These are phyloP conservation scores for Phytophthora sojae DNA, from an alignment of 352 stramenopile genomes.

Conservation along the genomic window DNA sequence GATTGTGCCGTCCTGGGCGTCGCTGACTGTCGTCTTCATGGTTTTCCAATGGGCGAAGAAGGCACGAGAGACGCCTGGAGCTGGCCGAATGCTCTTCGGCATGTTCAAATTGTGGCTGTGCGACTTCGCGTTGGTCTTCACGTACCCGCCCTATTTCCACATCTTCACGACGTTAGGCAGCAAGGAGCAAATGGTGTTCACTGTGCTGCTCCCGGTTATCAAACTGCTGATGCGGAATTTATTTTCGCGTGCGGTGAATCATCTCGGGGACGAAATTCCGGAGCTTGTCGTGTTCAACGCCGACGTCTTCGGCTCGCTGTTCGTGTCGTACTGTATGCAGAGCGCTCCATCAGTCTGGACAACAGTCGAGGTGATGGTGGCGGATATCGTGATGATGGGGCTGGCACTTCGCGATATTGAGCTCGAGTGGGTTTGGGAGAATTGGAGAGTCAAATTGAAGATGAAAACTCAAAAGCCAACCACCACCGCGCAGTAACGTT, in stretches of 20 bases:
- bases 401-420: constrained; percentile 13
- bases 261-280: constrained; percentile 22
- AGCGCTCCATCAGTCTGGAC: constrained; percentile 21
- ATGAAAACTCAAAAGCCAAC: neutral
- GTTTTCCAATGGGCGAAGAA: constrained; percentile 14
- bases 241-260: constrained; percentile 6
- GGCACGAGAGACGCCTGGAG: constrained; percentile 4
- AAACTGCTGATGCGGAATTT: constrained; percentile 19
- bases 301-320: constrained; percentile 30
- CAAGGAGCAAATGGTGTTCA: constrained; percentile 10
- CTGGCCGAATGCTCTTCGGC: constrained; percentile 4
- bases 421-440: neutral
- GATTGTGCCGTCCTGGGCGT: constrained; percentile 1
- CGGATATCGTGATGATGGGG: constrained; percentile 6
- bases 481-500: neutral
- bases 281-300: constrained; percentile 28
- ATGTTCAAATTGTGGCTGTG: constrained; percentile 22
- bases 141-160: constrained; percentile 26
- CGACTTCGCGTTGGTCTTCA: constrained; percentile 8
- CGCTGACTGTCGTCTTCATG: constrained; percentile 3
- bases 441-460: constrained; percentile 5
- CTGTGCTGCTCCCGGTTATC: constrained; percentile 17
- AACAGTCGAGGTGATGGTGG: constrained; percentile 15
- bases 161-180: constrained; percentile 7
- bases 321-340: constrained; percentile 29